These are phyloP conservation scores for Trichophaea hybrida DNA, from an alignment of 2,329 filamentous ascomycete species.

Conservation along the genomic window DNA sequence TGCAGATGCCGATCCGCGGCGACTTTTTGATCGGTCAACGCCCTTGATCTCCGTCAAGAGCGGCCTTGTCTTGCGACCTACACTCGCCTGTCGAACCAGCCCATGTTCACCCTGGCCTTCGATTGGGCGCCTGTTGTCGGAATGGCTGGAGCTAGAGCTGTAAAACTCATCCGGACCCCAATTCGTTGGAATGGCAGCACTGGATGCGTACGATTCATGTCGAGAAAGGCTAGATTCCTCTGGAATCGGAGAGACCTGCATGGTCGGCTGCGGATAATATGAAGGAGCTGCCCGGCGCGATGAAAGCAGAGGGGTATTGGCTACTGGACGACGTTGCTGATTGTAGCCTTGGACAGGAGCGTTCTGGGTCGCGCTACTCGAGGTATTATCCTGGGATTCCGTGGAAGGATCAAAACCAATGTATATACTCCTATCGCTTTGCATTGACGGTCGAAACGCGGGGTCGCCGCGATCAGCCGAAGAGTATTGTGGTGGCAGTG, in stretches of 20 bases:
- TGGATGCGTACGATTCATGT: constrained; percentile 53
- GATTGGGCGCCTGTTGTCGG: background rate
- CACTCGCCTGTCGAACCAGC: constrained; percentile 46
- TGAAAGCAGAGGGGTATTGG: constrained; percentile 28
- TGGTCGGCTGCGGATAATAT: constrained; percentile 45
- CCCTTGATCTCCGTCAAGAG: constrained; percentile 37
- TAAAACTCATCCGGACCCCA: constrained; percentile 35
- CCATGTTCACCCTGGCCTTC: constrained; percentile 24
- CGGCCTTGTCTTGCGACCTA: constrained; percentile 47
- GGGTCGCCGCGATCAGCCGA: constrained; percentile 10
- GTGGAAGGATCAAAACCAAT: constrained; percentile 22
- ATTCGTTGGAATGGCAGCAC: constrained; percentile 54
- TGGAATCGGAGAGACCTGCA: constrained; percentile 59
- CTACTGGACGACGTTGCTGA: constrained; percentile 25
- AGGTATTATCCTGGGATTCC: constrained; percentile 1
- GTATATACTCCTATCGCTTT: constrained; percentile 21
- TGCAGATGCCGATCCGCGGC: constrained; percentile 10
- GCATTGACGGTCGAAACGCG: constrained; percentile 14
- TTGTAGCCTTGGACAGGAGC: constrained; percentile 24
- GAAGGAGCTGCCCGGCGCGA: constrained; percentile 29
- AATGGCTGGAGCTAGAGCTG: background rate
- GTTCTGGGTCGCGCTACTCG: constrained; percentile 26
- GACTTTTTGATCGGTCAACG: constrained; percentile 26
- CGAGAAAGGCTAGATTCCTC: constrained; percentile 51
- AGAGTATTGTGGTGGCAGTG: constrained; percentile 13